These are phyloP conservation scores for Hymenochaete sp. DNA, from an alignment of 1,284 basidiomycete species.

Conservation along the genomic window DNA sequence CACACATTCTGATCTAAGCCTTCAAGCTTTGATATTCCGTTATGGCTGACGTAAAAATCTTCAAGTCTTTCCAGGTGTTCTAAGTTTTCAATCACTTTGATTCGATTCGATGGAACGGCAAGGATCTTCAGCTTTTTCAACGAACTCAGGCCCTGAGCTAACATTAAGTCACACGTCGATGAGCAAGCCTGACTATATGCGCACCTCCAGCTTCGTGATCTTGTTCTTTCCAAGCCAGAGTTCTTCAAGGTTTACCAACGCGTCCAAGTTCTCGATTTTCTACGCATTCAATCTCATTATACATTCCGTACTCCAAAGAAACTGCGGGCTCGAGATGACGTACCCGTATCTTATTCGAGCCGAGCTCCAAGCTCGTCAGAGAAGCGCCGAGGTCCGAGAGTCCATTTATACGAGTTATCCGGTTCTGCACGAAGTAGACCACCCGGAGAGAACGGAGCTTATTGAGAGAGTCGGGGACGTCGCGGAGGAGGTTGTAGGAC, in stretches of 20 bases:
- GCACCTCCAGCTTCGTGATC: slow-evolving; percentile 77
- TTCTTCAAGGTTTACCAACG: slow-evolving; percentile 77
- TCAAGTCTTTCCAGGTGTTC: slow-evolving; percentile 69
- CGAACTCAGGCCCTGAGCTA: slow-evolving; percentile 49
- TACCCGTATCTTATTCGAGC: slow-evolving; percentile 86
- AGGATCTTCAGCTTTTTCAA: slow-evolving; percentile 73
- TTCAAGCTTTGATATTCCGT: slow-evolving; percentile 80
- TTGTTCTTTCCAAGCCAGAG: slow-evolving; percentile 99
- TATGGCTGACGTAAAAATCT: slow-evolving; percentile 92
- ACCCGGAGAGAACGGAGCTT: slow-evolving; percentile 60
- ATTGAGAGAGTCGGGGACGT: slow-evolving; percentile 56
- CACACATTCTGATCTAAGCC: slow-evolving; percentile 79
- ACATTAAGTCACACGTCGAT: slow-evolving; percentile 4
- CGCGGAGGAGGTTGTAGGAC: slow-evolving; percentile 87
- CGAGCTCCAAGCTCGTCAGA: slow-evolving; percentile 82
- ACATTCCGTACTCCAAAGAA: slow-evolving; percentile 9
- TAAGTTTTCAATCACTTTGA: slow-evolving; percentile 80
- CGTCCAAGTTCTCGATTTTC: slow-evolving; percentile 86
- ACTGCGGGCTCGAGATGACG: slow-evolving; percentile 20
- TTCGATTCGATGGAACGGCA: slow-evolving; percentile 89
- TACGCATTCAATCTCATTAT: slow-evolving; percentile 26
- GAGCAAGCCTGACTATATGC: no score
- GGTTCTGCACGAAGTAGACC: slow-evolving; percentile 95
- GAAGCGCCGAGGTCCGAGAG: slow-evolving; percentile 52
- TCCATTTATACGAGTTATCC: slow-evolving; percentile 73